Conservation (phyloP, 2,329 filamentous ascomycete genomes). For the Lasiodiplodia citricola region DNA sequence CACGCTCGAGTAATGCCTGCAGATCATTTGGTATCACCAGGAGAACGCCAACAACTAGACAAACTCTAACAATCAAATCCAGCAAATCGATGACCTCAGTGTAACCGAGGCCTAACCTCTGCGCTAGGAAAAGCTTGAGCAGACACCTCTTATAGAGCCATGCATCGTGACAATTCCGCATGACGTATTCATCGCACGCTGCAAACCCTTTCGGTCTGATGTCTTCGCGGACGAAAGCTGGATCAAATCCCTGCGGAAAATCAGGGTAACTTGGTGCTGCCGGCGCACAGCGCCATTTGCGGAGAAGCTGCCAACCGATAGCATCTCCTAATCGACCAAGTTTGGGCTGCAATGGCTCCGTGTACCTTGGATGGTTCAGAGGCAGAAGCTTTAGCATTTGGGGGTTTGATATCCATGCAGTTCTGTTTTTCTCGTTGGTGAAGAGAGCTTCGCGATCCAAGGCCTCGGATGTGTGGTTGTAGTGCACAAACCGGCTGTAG, state of each 20-base stretch:
- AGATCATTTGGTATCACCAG: background rate
- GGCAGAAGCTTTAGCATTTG: constrained; percentile 49
- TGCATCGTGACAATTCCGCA: constrained; percentile 28
- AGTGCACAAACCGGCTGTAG: constrained; percentile 69
- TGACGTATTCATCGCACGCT: constrained; percentile 47
- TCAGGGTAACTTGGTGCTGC: constrained; percentile 43
- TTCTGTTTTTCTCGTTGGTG: constrained; percentile 61
- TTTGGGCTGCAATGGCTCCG: background rate
- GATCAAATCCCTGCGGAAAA: background rate
- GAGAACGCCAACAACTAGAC: background rate
- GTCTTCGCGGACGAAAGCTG: constrained; percentile 37
- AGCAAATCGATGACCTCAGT: constrained; percentile 38
- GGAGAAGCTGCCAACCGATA: constrained; percentile 46
- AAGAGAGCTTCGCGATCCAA: constrained; percentile 63
- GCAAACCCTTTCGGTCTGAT: constrained; percentile 46
- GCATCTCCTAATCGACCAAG: constrained; percentile 29
- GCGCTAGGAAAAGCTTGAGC: constrained; percentile 50
- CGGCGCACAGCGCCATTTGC: constrained; percentile 47
- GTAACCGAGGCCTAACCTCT: constrained; percentile 46
- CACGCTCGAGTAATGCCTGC: background rate
- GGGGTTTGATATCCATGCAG: constrained; percentile 62
- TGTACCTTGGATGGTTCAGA: constrained; percentile 31
- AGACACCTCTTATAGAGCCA: constrained; percentile 45
- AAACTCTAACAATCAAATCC: constrained; percentile 34
- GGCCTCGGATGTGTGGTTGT: constrained; percentile 66